Conservation (phyloP, 345 rosid genomes). For the Bruguiera sexangula region DNA sequence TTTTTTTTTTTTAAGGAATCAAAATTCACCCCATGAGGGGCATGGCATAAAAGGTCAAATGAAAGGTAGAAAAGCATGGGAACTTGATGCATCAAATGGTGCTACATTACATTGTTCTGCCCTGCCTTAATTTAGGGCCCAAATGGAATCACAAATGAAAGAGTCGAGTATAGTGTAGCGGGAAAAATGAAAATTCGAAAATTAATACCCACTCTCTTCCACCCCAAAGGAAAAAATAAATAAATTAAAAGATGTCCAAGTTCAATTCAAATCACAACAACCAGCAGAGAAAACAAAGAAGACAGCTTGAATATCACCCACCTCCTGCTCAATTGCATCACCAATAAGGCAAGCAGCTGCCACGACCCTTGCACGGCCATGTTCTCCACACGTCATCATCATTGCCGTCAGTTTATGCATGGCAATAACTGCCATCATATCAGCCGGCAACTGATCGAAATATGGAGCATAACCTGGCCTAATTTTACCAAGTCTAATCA, state of each 20-base stretch:
- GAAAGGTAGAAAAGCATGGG: background rate
- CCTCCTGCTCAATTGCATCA: slow-evolving; percentile 97
- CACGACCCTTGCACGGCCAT: slow-evolving; percentile 68
- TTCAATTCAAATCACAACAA: no score
- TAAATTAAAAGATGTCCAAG: no score
- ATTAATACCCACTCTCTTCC: no score
- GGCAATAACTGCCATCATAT: slow-evolving; percentile 85
- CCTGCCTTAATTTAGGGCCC: background rate
- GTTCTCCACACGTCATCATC: slow-evolving; percentile 77
- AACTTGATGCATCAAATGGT: background rate
- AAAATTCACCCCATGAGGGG: background rate
- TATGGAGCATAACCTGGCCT: slow-evolving; percentile 46
- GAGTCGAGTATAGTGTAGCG: no score
- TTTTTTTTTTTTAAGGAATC: background rate
- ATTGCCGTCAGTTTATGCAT: slow-evolving; percentile 81
- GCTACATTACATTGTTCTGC: background rate
- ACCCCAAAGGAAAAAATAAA: no score
- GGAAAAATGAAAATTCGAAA: no score
- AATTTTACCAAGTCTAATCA: slow-evolving; percentile 49
- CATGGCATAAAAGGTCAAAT: background rate
- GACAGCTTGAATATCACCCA: slow-evolving; percentile 24
- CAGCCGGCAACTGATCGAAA: slow-evolving; percentile 78
- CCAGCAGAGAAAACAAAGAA: slow-evolving; percentile 11
- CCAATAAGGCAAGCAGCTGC: slow-evolving; percentile 73
- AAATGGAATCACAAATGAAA: background rate